phyloP scores from a whole-genome alignment of 2,329 filamentous ascomycete genomes.

The Colletotrichum sp. region DNA sequence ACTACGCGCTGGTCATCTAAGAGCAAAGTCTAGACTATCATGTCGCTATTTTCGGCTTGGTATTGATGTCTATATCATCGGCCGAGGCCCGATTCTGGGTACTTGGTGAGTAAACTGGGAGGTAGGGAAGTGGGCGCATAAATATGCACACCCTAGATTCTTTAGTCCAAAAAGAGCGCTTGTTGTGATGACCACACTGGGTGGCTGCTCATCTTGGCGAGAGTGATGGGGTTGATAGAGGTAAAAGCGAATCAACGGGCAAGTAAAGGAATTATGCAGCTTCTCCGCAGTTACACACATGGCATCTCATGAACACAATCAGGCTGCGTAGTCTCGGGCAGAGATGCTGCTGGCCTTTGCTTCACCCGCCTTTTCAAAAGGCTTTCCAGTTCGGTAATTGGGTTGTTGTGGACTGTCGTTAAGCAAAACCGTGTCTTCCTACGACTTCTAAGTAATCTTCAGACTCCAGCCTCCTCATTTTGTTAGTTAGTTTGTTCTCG shows the following conservation, averaged over 20 bases:
- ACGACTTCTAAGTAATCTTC: background rate
- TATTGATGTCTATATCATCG: too few species aligned
- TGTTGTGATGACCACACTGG: fast-evolving
- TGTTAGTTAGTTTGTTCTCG: background rate
- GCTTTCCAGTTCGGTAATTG: too few species aligned
- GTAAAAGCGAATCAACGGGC: background rate
- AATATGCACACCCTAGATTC: background rate
- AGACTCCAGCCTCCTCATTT: background rate
- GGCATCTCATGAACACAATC: background rate
- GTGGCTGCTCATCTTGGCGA: background rate
- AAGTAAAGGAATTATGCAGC: background rate
- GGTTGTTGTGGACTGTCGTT: background rate
- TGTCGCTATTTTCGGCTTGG: too few species aligned
- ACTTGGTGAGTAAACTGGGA: too few species aligned
- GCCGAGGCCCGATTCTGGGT: too few species aligned
- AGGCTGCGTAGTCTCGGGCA: background rate
- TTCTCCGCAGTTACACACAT: background rate
- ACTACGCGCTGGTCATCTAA: too few species aligned
- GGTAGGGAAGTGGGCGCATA: background rate
- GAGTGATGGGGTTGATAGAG: background rate
- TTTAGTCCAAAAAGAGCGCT: background rate
- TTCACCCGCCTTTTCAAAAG: background rate
- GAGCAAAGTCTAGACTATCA: too few species aligned
- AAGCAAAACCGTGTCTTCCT: background rate
- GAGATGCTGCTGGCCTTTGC: background rate